phyloP scores from a whole-genome alignment of 2,329 filamentous ascomycete species.

The Apiospora phragmitis region DNA sequence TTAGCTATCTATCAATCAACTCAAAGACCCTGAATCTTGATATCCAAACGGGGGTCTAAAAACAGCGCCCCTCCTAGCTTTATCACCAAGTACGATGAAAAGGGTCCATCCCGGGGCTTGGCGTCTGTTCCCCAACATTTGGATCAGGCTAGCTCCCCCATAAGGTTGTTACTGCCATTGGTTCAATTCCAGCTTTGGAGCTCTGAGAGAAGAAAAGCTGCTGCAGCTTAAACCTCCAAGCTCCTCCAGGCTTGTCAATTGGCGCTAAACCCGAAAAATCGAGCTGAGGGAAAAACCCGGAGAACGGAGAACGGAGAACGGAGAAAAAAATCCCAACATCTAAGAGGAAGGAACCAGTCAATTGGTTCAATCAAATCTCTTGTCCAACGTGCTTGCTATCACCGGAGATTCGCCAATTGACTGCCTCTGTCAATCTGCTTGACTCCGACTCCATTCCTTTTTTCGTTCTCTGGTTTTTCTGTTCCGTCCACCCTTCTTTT shows the following conservation, averaged over 20 bases:
- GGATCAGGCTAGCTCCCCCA: not conserved
- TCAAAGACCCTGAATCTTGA: not conserved
- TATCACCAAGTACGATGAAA: not conserved
- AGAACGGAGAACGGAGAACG: constrained; percentile 6
- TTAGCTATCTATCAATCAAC: not conserved
- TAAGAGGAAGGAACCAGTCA: not conserved
- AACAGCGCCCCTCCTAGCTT: not conserved
- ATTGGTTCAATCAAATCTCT: constrained; percentile 9
- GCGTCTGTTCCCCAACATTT: constrained; percentile 6
- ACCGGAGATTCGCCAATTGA: constrained; percentile 10
- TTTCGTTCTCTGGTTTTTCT: constrained; percentile 7
- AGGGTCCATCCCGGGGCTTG: not conserved
- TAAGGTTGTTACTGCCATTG: not conserved
- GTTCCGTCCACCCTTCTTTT: not conserved
- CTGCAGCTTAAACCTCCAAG: not conserved
- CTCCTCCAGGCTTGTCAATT: not conserved
- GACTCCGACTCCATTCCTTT: constrained; percentile 4
- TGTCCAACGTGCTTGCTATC: not conserved
- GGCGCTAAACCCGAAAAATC: constrained; percentile 7
- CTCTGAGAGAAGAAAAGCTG: not conserved
- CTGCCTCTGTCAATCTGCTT: not conserved
- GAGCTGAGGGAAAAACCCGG: constrained; percentile 9
- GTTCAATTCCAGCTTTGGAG: not conserved
- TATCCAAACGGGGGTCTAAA: not conserved
- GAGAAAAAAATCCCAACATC: constrained; percentile 11